These are phyloP conservation scores for Malassezia slooffiae DNA, from an alignment of 1,284 basidiomycete species.

Conservation along the genomic window DNA sequence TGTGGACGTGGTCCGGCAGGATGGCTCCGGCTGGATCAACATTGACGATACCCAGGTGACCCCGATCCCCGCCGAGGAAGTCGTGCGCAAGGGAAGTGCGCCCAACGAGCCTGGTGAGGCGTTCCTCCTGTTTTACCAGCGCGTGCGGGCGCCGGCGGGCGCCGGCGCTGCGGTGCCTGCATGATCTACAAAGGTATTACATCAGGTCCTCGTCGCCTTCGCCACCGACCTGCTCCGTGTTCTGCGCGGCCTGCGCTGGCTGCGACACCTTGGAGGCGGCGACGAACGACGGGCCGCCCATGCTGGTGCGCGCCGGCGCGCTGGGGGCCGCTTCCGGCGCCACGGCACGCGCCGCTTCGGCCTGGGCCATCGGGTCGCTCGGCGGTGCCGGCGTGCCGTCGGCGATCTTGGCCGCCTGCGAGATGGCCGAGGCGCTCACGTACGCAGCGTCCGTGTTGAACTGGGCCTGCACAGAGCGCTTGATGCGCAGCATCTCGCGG, in stretches of 20 bases:
- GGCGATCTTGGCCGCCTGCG: slow-evolving; percentile 15
- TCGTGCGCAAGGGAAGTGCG: slow-evolving; percentile 61
- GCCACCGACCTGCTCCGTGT: slow-evolving; percentile 28
- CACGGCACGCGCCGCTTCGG: slow-evolving; percentile 40
- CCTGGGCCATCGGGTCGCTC: slow-evolving; percentile 53
- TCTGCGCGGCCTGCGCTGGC: slow-evolving; percentile 49
- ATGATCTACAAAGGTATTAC: slow-evolving; percentile 9
- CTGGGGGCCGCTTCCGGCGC: slow-evolving; percentile 3
- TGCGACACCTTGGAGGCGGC: slow-evolving; percentile 58
- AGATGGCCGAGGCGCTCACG: slow-evolving; percentile 42
- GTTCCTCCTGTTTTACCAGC: slow-evolving; percentile 14
- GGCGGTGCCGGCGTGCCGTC: slow-evolving; percentile 39
- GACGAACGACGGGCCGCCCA: too few species aligned
- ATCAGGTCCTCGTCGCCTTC: slow-evolving; percentile 44
- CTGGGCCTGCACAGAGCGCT: slow-evolving; percentile 90
- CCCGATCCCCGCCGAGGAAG: slow-evolving; percentile 65
- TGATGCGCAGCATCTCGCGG: slow-evolving; percentile 95
- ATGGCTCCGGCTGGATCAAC: slow-evolving; percentile 66
- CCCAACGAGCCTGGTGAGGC: too few species aligned
- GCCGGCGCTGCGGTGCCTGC: not conserved
- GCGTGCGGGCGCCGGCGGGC: too few species aligned
- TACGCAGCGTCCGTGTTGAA: slow-evolving; percentile 81
- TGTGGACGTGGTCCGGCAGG: slow-evolving; percentile 73
- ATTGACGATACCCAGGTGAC: slow-evolving; percentile 67
- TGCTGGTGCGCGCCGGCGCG: slow-evolving; percentile 51